A percentile compares a stretch with the other conserved stretches of the same genome.
Conservation (phyloP, 2,329 filamentous ascomycete species). For the Berkeleyomyces rouxiae region DNA sequence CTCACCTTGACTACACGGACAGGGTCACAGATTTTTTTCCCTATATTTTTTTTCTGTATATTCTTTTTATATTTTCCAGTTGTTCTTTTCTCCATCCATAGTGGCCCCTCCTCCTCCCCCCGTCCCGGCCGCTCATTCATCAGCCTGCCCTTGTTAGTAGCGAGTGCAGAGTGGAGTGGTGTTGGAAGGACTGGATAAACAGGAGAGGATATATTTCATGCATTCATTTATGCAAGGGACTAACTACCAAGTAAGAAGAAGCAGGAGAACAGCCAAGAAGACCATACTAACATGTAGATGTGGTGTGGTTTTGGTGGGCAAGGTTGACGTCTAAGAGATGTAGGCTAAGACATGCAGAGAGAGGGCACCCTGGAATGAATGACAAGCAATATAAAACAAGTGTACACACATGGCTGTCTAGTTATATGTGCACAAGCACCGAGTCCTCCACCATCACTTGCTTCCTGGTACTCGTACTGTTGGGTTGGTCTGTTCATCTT, state of each 20-base stretch:
- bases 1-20: background rate
- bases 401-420: no score
- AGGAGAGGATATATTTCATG: background rate
- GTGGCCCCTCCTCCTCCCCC: background rate
- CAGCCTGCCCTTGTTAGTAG: background rate
- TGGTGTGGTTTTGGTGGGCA: background rate
- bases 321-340: background rate
- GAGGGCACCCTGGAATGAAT: background rate
- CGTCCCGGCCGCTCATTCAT: no score
- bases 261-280: background rate
- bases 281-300: background rate
- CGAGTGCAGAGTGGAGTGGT: background rate
- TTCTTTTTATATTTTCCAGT: background rate
- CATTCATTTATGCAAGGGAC: background rate
- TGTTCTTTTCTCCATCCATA: background rate
- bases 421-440: no score
- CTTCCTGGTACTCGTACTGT: no score
- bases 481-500: no score
- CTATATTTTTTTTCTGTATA: background rate
- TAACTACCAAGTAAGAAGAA: background rate
- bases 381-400: background rate
- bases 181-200: conserved; percentile 1
- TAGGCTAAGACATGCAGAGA: background rate
- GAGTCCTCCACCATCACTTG: no score
- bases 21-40: background rate